phyloP scores from a whole-genome alignment of 495 filamentous ascomycete species.

The Stereocaulon alpinum region DNA sequence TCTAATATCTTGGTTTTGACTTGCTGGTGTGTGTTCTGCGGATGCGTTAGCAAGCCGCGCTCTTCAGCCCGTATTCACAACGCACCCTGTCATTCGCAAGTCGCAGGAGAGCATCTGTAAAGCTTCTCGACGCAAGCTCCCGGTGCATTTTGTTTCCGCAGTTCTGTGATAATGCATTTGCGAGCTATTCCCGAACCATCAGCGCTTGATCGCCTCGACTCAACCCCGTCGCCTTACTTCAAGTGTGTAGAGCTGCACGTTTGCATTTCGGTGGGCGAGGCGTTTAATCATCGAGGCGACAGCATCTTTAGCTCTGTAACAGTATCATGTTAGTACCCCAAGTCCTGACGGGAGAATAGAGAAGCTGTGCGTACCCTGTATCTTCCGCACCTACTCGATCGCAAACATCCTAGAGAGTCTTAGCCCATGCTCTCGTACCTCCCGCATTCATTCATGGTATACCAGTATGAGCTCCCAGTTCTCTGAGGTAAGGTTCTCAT shows the following conservation, averaged over 20 bases:
- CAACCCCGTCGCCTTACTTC: constrained; percentile 48
- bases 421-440: background rate
- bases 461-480: constrained; percentile 97
- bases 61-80: background rate
- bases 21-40: constrained; percentile 84
- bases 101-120: constrained; percentile 87
- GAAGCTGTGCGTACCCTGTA: constrained; percentile 43
- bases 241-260: constrained; percentile 97
- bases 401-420: constrained; percentile 65
- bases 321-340: constrained; percentile 19
- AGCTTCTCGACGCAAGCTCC: constrained; percentile 86
- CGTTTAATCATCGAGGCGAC: constrained; percentile 93
- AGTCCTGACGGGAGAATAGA: background rate
- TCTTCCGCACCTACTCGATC: constrained; percentile 69
- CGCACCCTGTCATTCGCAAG: constrained; percentile 72
- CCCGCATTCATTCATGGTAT: constrained; percentile 16
- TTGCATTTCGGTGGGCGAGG: constrained; percentile 92
- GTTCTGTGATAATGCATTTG: constrained; percentile 90
- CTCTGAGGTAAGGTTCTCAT: constrained; percentile 95
- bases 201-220: constrained; percentile 1
- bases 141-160: constrained; percentile 85
- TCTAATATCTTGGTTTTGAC: constrained; percentile 96
- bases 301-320: constrained; percentile 67
- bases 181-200: constrained; percentile 42
- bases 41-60: constrained; percentile 3